These are phyloP conservation scores for Rhodotorula paludigena DNA, from an alignment of 768 basidiomycete species.

Conservation along the genomic window DNA sequence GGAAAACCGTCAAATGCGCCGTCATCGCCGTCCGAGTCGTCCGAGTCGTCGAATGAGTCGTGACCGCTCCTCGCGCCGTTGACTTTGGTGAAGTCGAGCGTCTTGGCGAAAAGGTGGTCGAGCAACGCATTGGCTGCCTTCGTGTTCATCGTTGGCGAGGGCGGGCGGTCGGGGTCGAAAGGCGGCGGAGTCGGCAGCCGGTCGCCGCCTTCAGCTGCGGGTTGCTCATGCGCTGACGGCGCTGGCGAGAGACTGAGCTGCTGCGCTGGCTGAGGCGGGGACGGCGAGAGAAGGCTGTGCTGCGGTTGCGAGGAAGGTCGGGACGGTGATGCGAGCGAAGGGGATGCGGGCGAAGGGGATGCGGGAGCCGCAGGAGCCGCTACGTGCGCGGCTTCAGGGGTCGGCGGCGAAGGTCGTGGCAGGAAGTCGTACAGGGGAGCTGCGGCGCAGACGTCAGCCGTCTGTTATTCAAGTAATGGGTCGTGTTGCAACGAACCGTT, in stretches of 20 bases:
- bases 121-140: constrained; percentile 91
- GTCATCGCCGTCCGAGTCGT: constrained; percentile 17
- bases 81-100: constrained; percentile 47
- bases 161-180: constrained; percentile 35
- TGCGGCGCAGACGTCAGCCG: too few relatives aligned
- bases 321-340: background rate
- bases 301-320: constrained; percentile 58
- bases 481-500: constrained; percentile 5
- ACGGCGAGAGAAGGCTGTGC: constrained; percentile 45
- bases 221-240: too few relatives aligned
- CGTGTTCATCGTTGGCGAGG: constrained; percentile 82
- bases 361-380: background rate
- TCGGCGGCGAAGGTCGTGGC: constrained; percentile 1
- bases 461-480: too few relatives aligned
- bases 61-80: constrained; percentile 30
- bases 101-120: constrained; percentile 84
- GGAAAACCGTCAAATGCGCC: background rate
- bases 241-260: background rate
- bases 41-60: constrained; percentile 43
- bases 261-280: background rate
- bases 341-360: background rate
- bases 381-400: background rate
- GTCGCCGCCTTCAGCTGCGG: too few relatives aligned
- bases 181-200: background rate
- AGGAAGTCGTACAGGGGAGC: constrained; percentile 31